Evolutionary conservation across 2,329 filamentous ascomycete genomes (phyloP), one percentile per base, ranked within the genome.

Genomic region (Beauveria caledonica): DNA sequence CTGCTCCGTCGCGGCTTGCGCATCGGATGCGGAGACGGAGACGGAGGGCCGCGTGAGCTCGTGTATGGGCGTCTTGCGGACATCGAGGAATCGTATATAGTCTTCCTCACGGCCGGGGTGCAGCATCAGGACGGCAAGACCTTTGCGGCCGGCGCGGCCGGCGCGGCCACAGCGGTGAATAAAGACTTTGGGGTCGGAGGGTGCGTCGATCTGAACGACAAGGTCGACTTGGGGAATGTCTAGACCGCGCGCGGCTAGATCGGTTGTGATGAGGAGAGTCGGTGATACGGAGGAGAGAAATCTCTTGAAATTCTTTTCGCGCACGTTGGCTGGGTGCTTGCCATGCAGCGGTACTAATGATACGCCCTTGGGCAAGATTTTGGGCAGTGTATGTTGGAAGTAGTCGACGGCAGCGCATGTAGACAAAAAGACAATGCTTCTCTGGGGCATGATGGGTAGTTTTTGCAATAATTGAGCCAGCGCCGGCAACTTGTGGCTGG

Each of bases 381-480:
- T 74, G 0, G 90, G 89, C 1, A 99, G 78, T 6, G 96, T 78
- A 66, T 91, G 83, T 62, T 92, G 86, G 71, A 96, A 95, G 74
- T 97, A 97, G 72, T 97, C 93, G 62, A 99, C 94, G 0, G 90
- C 89, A 36, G 92, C 92, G 71, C 94, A 97, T 2, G 93, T 97
- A 0, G 92, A 95, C 23, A 97, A 80, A 71, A 97, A 99, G 58
- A 97, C 80, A 58, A 99, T 97, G 36, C 86, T 88, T 69, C 92
- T 92, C 64, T 92, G 86, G 0, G 93, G 93, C 5, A 79, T 81
- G 0, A 89, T 83, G n/a, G 88, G 80, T 23, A 96, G 73, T 15
- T 82, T 80, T 21, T 83, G 78, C 3, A 97, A 78, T 0, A 97
- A 79, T 33, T 86, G 83, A 53, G 85, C 80, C 2, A 96, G 74